phyloP scores from a whole-genome alignment of 768 basidiomycete genomes.

The Hypholoma sublateritium region DNA sequence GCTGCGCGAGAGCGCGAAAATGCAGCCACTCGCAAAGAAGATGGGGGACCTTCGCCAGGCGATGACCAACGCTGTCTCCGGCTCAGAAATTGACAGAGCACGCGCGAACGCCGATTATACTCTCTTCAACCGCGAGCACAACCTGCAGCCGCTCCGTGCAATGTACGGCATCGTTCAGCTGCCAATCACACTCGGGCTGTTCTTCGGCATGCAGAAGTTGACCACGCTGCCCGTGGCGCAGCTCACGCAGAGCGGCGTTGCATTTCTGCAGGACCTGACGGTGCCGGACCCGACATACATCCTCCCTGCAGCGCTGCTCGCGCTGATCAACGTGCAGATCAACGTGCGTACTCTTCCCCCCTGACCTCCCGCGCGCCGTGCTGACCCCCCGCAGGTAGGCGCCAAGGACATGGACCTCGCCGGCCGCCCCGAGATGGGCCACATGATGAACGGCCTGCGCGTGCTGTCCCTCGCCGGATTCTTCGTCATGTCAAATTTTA shows the following conservation, averaged over 20 bases:
- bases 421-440: constrained; percentile 54
- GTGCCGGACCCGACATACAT: constrained; percentile 72
- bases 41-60: constrained; percentile 47
- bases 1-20: constrained; percentile 55
- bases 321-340: constrained; percentile 70
- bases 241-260: constrained; percentile 73
- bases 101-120: constrained; percentile 33
- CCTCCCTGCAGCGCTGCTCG: constrained; percentile 59
- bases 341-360: constrained; percentile 42
- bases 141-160: constrained; percentile 53
- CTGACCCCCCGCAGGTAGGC: constrained; percentile 31
- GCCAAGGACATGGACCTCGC: constrained; percentile 56
- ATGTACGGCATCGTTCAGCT: constrained; percentile 67
- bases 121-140: constrained; percentile 62
- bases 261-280: constrained; percentile 76
- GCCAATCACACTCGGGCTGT: constrained; percentile 76
- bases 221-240: constrained; percentile 71
- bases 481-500: constrained; percentile 53
- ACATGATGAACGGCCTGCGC: constrained; percentile 68
- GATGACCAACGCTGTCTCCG: constrained; percentile 11
- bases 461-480: constrained; percentile 50
- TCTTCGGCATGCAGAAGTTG: constrained; percentile 78
- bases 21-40: constrained; percentile 58
- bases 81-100: too few species aligned
- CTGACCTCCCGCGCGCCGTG: not conserved